phyloP scores from a whole-genome alignment of 2,329 filamentous ascomycete genomes.

The Cladobotryum mycophilum region DNA sequence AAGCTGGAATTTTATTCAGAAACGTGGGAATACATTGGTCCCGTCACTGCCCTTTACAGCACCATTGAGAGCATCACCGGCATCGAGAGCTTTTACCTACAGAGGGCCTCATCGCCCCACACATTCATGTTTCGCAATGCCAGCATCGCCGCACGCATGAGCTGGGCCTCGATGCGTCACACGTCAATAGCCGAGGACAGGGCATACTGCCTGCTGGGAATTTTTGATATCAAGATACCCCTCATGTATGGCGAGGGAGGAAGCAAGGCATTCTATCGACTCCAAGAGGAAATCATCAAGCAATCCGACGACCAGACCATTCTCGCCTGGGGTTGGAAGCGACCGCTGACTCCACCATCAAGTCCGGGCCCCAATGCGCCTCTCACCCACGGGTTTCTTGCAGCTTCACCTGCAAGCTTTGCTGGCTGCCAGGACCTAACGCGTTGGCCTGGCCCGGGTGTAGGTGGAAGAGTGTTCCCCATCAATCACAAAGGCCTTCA shows the following conservation, averaged over 20 bases:
- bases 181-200: constrained; percentile 2
- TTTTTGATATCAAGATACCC: constrained; percentile 11
- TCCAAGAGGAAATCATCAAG: constrained; percentile 4
- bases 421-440: not conserved
- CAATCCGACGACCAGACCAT: not conserved
- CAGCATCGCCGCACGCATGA: not conserved
- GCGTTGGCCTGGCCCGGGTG: not conserved
- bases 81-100: not conserved
- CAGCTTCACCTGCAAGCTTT: not conserved
- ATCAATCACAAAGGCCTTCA: not conserved
- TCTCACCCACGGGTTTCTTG: not conserved
- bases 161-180: not conserved
- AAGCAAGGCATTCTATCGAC: constrained; percentile 1
- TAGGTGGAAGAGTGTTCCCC: not conserved
- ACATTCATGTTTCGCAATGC: not conserved
- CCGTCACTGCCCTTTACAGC: not conserved
- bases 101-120: not conserved
- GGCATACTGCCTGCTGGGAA: constrained; percentile 8
- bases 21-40: constrained; percentile 1
- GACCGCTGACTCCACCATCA: not conserved
- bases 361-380: not conserved
- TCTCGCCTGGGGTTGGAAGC: not conserved
- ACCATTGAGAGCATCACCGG: not conserved
- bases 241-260: constrained; percentile 9
- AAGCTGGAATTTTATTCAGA: constrained; percentile 2